Percentiles rank a stretch among this genome's conserved stretches.
Evolutionary conservation across 2,329 filamentous ascomycete species (phyloP).

Genomic region (Aspergillus luchuensis): DNA sequence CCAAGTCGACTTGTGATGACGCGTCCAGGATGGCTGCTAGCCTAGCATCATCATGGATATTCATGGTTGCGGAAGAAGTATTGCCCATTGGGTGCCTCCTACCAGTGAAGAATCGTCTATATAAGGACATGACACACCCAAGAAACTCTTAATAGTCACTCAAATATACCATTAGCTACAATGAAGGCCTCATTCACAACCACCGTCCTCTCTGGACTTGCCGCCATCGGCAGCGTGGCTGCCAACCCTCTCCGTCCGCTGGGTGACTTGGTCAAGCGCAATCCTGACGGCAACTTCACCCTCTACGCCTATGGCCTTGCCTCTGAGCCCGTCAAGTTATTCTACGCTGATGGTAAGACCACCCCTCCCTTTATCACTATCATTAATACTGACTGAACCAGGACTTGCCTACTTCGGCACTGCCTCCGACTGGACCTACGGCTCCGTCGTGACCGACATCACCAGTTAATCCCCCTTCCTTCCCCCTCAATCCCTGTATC

Average conservation of each 20-base stretch:
- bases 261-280: background rate
- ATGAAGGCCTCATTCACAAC: background rate
- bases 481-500: accelerated
- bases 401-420: background rate
- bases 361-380: no score
- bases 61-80: background rate
- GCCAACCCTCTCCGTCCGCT: background rate
- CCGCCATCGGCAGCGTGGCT: background rate
- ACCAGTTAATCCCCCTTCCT: background rate
- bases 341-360: background rate
- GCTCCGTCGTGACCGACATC: background rate
- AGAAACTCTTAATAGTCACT: no score
- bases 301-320: background rate
- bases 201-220: background rate
- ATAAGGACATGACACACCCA: background rate
- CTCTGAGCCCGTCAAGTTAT: background rate
- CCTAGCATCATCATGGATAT: no score
- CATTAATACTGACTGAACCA: no score
- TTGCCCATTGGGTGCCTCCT: background rate
- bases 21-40: background rate
- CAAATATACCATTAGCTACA: background rate
- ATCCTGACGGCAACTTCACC: background rate
- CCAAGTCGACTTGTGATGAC: background rate
- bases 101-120: background rate
- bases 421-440: background rate